A percentile compares a stretch with the other conserved stretches of the same genome.
These are phyloP conservation scores for Bryoerythrophyllum caledonicum DNA, from an alignment of 225 moss, liverwort and hornwort genomes.

Conservation along the genomic window DNA sequence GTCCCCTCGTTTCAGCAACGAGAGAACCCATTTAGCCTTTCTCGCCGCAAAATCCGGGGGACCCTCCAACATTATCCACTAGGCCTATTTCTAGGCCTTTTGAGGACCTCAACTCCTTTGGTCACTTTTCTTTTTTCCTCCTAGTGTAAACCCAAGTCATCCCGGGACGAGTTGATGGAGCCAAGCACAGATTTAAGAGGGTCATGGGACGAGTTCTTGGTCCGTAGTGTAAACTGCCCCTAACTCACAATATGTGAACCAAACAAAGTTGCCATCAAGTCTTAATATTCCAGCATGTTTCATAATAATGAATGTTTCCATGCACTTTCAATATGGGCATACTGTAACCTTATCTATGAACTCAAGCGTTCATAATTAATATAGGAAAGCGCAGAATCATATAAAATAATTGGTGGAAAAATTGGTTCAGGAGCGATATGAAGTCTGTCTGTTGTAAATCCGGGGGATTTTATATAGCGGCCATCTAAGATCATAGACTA, in stretches of 20 bases:
- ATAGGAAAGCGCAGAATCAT: neutral
- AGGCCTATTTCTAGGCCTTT: too few species aligned
- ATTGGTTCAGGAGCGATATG: neutral
- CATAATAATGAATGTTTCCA: neutral
- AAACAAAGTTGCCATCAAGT: neutral
- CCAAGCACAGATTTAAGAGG: too few species aligned
- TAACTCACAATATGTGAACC: neutral
- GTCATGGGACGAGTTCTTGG: too few species aligned
- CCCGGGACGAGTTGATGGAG: too few species aligned
- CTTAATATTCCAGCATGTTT: neutral
- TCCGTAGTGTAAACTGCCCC: too few species aligned
- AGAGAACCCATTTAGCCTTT: too few species aligned
- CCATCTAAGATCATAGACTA: slow-evolving; percentile 10
- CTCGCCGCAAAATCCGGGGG: too few species aligned
- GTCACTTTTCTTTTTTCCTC: too few species aligned
- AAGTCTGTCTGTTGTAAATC: neutral
- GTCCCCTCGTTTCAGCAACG: too few species aligned
- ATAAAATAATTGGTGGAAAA: neutral
- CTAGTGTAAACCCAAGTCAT: too few species aligned
- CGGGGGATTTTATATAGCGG: neutral
- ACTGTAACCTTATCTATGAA: neutral
- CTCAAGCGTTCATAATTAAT: neutral
- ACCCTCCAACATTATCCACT: too few species aligned
- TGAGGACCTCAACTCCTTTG: too few species aligned
- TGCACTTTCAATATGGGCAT: neutral